These are phyloP conservation scores for Xylariaceae sp. DNA, from an alignment of 2,329 filamentous ascomycete genomes.

Conservation along the genomic window DNA sequence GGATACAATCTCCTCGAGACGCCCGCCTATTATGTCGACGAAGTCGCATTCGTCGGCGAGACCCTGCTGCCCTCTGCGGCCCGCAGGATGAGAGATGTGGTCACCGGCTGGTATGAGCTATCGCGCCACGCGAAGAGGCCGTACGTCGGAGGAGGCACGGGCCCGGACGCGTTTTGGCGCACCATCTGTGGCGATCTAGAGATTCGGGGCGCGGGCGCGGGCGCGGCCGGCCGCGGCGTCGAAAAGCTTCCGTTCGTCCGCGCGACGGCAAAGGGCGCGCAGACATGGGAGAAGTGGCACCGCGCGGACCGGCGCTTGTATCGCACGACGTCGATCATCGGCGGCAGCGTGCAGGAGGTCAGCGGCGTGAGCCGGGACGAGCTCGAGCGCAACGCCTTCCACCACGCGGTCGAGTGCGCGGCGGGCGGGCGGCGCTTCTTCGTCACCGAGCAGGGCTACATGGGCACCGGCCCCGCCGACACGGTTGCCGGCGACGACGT, in stretches of 20 bases:
- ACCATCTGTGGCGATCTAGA: constrained; percentile 11
- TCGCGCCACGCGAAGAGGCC: not conserved
- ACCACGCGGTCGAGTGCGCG: constrained; percentile 12
- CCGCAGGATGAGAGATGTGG: constrained; percentile 1
- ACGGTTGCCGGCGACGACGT: constrained; percentile 7
- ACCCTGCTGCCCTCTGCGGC: not conserved
- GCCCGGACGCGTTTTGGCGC: constrained; percentile 10
- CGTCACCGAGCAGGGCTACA: constrained; percentile 8
- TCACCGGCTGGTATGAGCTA: constrained; percentile 6
- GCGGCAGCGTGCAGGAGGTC: constrained; percentile 9
- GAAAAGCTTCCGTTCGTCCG: not conserved
- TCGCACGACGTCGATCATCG: constrained; percentile 10
- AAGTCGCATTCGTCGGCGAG: constrained; percentile 6
- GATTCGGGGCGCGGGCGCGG: not conserved
- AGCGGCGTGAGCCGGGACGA: constrained; percentile 1
- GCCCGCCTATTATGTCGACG: constrained; percentile 8
- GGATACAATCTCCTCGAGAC: constrained; percentile 10
- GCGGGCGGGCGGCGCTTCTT: constrained; percentile 13
- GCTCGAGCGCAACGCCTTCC: constrained; percentile 8
- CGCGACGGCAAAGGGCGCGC: not conserved
- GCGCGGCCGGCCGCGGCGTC: constrained; percentile 2
- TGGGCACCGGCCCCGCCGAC: constrained; percentile 10
- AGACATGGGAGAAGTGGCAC: constrained; percentile 4
- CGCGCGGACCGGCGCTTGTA: constrained; percentile 4
- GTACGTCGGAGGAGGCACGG: constrained; percentile 3